Base-by-base conservation (phyloP, 2,329 filamentous ascomycete genomes). In the Phialemoniopsis sp. region DNA sequence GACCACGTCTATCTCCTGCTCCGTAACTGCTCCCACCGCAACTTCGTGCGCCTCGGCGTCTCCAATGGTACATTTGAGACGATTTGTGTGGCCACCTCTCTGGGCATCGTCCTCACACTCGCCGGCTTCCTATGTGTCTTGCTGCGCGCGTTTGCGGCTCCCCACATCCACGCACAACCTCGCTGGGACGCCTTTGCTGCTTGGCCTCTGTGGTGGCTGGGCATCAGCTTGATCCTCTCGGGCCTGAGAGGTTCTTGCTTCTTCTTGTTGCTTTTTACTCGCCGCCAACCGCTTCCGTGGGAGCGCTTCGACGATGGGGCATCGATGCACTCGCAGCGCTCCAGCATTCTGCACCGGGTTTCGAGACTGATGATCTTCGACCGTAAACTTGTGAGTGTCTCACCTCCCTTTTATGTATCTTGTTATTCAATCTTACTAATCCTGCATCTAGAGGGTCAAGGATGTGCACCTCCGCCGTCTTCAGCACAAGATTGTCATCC, bases 11-110 rank as follows among this genome's bases (percentile, higher is more conserved):
- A 71, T 48, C 53, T 60, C 26, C 62, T 72, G 21, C 59, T 72
- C 14, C 63, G 60, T 42, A 69, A 66, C 52, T 72, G 69, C 57
- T 72, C 68, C 15, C 60, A 71, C 48, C 61, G 70, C 39, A 66
- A 70, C 52, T 71, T 79, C 46, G 59, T 76, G 34, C 68, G 73
- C 30, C 61, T 79, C 7, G 75, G 73, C 43, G 67, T 76, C 28
- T 72, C 65, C 49, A 76, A 72, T 49, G 69, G 69, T 29, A 72
- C 68, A 3, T 66, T 69, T 38, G 68, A 72, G 52, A 72, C 69
- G 3, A 47, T 72, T 10, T 72, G 68, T 54, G 61, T 68, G 21
- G 67, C 67, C 2, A 71, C 67, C 2, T 49, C 58, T 2, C 52
- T 70, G 8, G 68, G 68, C 7, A 63, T 70, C 26, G 52, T 54